Percentiles rank a stretch among this genome's conserved stretches.
Conservation (phyloP, 208 protist genomes). For the Acanthamoeba comandoni region DNA sequence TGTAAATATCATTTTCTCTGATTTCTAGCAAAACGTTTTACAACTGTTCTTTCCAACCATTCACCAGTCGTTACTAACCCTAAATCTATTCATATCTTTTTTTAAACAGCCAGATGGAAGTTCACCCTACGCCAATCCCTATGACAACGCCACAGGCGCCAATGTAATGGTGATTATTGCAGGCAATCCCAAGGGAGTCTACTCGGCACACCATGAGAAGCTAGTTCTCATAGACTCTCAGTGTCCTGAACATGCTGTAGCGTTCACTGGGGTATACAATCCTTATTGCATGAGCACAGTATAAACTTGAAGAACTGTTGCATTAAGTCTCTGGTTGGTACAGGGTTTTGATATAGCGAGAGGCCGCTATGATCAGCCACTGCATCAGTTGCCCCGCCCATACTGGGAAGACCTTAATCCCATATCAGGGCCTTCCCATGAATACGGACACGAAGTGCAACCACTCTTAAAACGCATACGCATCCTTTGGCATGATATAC, state of each 20-base stretch:
- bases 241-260: constrained; percentile 77
- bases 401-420: constrained; percentile 72
- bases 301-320: no score
- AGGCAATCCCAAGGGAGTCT: constrained; percentile 84
- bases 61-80: not conserved
- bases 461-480: constrained; percentile 80
- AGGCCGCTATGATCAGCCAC: constrained; percentile 84
- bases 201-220: constrained; percentile 85
- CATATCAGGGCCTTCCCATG: constrained; percentile 23
- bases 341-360: constrained; percentile 83
- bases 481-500: constrained; percentile 83
- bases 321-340: no score
- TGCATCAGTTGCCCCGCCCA: constrained; percentile 79
- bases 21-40: no score
- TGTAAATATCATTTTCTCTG: constrained; percentile 4
- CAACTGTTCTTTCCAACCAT: constrained; percentile 2
- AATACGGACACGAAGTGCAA: constrained; percentile 76
- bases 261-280: constrained; percentile 81
- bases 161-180: constrained; percentile 81
- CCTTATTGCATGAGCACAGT: no score
- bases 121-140: constrained; percentile 74
- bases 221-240: constrained; percentile 83
- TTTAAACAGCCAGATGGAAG: constrained; percentile 69
- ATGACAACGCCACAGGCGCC: constrained; percentile 62
- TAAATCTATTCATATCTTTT: not conserved